phyloP scores from a whole-genome alignment of 768 basidiomycete genomes.

The Pleurotus eryngii region DNA sequence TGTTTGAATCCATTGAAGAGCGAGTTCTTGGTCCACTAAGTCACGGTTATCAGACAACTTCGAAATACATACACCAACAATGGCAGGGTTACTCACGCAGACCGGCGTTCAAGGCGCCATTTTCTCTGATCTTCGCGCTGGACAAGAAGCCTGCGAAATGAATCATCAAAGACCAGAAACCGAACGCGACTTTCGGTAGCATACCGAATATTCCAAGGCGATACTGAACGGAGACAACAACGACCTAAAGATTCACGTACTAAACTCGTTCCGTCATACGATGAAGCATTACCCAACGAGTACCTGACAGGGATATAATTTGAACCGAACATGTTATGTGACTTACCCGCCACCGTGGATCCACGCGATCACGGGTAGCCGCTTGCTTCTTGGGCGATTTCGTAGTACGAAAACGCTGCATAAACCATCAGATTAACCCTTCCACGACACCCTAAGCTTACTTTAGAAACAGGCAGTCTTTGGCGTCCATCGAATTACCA shows the following conservation, averaged over 20 bases:
- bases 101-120: constrained; percentile 45
- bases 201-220: constrained; percentile 34
- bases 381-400: constrained; percentile 15
- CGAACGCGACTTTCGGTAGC: neutral
- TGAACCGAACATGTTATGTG: neutral
- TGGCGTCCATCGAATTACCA: constrained; percentile 14
- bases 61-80: neutral
- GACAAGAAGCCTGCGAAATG: constrained; percentile 35
- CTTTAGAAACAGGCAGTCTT: constrained; percentile 43
- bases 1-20: constrained; percentile 1
- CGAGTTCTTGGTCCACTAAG: constrained; percentile 1
- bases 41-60: neutral
- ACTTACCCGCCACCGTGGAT: constrained; percentile 11
- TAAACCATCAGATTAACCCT: neutral
- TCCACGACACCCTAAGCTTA: constrained; percentile 10
- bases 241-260: constrained; percentile 1
- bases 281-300: constrained; percentile 1
- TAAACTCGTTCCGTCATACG: constrained; percentile 4
- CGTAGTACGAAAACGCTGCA: constrained; percentile 32
- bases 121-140: constrained; percentile 36
- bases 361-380: constrained; percentile 16
- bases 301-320: neutral
- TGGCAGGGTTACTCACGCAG: constrained; percentile 31
- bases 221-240: constrained; percentile 41
- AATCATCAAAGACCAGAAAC: no score